Base-by-base conservation (phyloP, 2,329 filamentous ascomycete genomes). In the Bipolaris cookei region DNA sequence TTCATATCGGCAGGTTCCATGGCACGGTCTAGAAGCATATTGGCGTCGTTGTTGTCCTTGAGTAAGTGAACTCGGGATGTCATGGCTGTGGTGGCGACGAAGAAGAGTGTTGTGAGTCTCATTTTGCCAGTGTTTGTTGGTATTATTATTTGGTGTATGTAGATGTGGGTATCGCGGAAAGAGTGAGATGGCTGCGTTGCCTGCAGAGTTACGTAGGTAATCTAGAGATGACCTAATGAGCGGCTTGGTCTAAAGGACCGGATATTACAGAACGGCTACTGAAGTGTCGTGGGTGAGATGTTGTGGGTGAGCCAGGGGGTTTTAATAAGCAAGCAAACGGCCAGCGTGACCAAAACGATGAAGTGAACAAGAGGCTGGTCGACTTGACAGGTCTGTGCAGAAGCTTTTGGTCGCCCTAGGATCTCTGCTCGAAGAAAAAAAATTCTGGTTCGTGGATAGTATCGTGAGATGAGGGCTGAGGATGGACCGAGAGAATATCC, bases 1-100 rank as follows among this genome's bases (percentile, higher is more conserved):
- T 63, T 50, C 57, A 66, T 62, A 42, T 56, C 62, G 34, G 47
- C 49, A 4, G 60, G 56, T 25, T 66, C 54, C 6, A 63, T 51
- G 5, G 23, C 56, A 39, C 63, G 63, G 11, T 48, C 42, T n/a
- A 37, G 13, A 20, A 53, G 54, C 25, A 25, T 18, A 6, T 34
- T 39, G 38, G 10, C 23, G 28, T 2, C 37, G 43, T 51, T 23
- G 16, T 55, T 30, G 23, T 49, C 20, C 11, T 47, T 18, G 30
- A 43, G 13, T 3, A 43, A 5, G 1, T 52, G 37, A 2, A 43
- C 34, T 10, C 28, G 30, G 3, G 28, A 53, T 20, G 50, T 49
- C 6, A 37, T 11, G 20, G 41, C 35, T 18, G 25, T 42, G 11
- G 52, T 39, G n/a, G 39, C 54, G 20, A 58, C 20, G 7, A 43